Percentiles rank a stretch among this genome's conserved stretches.
phyloP scores from a whole-genome alignment of 2,329 filamentous ascomycete species.

The Colletotrichum liaoningense region DNA sequence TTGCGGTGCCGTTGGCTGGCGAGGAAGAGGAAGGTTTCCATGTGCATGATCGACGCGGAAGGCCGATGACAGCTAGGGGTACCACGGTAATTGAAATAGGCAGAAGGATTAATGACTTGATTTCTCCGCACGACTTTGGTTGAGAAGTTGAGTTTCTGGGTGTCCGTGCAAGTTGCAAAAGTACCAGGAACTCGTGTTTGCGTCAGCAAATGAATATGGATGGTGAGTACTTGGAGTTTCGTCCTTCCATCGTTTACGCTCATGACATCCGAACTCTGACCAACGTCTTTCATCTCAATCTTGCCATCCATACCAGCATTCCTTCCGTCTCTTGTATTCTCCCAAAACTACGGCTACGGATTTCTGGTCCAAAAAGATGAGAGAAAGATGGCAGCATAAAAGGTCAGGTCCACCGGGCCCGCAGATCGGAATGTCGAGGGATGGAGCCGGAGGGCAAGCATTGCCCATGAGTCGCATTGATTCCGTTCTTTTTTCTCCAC shows the following conservation, averaged over 20 bases:
- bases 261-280: neutral
- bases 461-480: slow-evolving; percentile 11
- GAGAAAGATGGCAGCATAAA: neutral
- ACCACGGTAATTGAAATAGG: neutral
- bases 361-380: neutral
- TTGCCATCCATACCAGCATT: neutral
- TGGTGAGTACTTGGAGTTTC: neutral
- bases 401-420: slow-evolving; percentile 14
- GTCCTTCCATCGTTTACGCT: neutral
- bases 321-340: neutral
- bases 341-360: neutral
- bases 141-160: neutral
- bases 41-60: slow-evolving; percentile 10
- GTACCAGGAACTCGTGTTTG: no score
- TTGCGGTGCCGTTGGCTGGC: neutral
- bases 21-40: neutral
- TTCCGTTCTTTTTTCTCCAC: neutral
- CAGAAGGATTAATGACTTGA: neutral
- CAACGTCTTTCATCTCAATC: slow-evolving; percentile 17
- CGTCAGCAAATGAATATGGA: neutral
- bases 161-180: neutral
- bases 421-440: slow-evolving; percentile 23
- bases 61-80: neutral
- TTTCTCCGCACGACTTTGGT: slow-evolving; percentile 18
- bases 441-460: slow-evolving; percentile 1